Percentiles rank a stretch among this genome's conserved stretches.
phyloP scores from a whole-genome alignment of 768 basidiomycete species.

The Boletus coccyginus region DNA sequence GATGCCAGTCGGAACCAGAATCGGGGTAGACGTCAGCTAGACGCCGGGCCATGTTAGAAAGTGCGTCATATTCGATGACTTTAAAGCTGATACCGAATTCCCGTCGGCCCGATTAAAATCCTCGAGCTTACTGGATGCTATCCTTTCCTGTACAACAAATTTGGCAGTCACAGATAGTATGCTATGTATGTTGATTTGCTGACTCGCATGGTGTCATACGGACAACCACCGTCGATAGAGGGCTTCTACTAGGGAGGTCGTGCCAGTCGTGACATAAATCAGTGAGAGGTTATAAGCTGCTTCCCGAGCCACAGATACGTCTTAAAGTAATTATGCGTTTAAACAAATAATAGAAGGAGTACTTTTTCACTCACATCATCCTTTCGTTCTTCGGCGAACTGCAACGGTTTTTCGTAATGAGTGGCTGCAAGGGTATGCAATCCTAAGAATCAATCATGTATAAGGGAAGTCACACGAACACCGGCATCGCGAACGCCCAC shows the following conservation, averaged over 20 bases:
- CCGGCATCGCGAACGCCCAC: background rate
- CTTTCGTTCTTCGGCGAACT: constrained; percentile 46
- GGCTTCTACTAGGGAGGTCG: constrained; percentile 62
- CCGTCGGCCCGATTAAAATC: background rate
- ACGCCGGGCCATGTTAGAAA: background rate
- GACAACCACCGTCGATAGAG: constrained; percentile 84
- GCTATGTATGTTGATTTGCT: background rate
- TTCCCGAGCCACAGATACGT: constrained; percentile 10
- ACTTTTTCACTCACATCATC: background rate
- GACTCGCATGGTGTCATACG: constrained; percentile 39
- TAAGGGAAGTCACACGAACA: background rate
- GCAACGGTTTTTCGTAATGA: constrained; percentile 79
- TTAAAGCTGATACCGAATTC: background rate
- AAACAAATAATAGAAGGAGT: background rate
- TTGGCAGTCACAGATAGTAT: background rate
- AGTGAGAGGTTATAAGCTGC: constrained; percentile 61
- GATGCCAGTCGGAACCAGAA: constrained; percentile 3
- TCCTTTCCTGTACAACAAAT: background rate
- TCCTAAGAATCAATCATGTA: constrained; percentile 41
- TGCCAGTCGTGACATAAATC: constrained; percentile 79
- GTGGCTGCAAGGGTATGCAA: constrained; percentile 75
- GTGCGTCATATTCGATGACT: background rate
- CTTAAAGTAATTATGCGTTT: background rate
- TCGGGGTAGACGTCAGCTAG: background rate
- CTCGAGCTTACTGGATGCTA: background rate